Evolutionary conservation across 176 grass and related monocot species (phyloP), one percentile per base, ranked within the genome.

Genomic region (Rhipidocladum racemiflorum): DNA sequence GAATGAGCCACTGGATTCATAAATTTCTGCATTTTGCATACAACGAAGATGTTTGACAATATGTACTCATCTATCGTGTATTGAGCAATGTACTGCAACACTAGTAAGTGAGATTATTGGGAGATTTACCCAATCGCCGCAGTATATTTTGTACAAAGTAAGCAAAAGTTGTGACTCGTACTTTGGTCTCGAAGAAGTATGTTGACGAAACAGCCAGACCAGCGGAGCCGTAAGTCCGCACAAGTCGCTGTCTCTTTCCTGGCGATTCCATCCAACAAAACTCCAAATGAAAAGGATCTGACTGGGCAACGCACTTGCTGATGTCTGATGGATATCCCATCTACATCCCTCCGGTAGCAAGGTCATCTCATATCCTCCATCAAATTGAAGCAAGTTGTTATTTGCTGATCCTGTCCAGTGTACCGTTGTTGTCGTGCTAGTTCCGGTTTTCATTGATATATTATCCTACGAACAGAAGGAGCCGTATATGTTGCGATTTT

Each of bases 261-360:
- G 84, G 86, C 4, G 87, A 95, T 64, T 99, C 92, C 83, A 93
- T 92, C 96, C 96, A 99, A 74, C 92, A 99, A 34, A 99, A 91
- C 50, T 99, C 96, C 6, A 99, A 86, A 84, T 93, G 91, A 80
- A 99, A 99, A 20, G 93, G 83, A 81, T 95, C 91, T 42, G 85
- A 91, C 28, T 93, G 65, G 8, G 85, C 53, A 1, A 99, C 83
- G 46, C 67, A 85, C 77, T 91, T 99, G 73, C 91, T 90, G 29
- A 99, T 76, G 70, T 99, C 91, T 36, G 92, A 84, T 3, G 92
- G 96, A 76, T 88, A 99, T 54, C 96, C 96, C 88, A 99, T 90
- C 72, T 95, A 99, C 87, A 99, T 95, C 44, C 89, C 92, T 76
- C 87, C 92, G 96, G 96, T 84, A 99, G 80, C 76, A 99, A 90